These are phyloP conservation scores for Pelargonium citronellum DNA, from an alignment of 441 rosid species.

Conservation along the genomic window DNA sequence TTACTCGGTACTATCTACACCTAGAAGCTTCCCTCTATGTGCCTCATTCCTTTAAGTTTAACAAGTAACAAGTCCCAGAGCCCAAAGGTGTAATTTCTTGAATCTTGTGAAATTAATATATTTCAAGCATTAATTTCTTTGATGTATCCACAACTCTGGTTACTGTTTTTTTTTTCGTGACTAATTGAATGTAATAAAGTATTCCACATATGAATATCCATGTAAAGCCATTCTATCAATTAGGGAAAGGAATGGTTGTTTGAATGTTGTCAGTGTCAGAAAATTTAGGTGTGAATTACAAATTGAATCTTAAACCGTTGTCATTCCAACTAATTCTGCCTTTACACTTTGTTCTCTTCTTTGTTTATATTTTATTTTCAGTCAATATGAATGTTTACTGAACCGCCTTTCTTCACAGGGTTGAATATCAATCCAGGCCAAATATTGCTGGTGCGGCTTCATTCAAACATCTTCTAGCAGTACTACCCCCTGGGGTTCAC, in stretches of 20 bases:
- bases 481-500: slow-evolving; percentile 88
- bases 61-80: neutral
- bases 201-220: neutral
- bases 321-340: too few relatives aligned
- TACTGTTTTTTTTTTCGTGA: neutral
- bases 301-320: neutral
- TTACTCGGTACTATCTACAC: neutral
- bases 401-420: slow-evolving; percentile 52
- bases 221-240: neutral
- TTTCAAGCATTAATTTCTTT: slow-evolving; percentile 3
- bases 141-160: neutral
- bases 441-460: slow-evolving; percentile 61
- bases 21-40: neutral
- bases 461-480: slow-evolving; percentile 67
- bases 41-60: neutral
- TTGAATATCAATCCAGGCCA: slow-evolving; percentile 86
- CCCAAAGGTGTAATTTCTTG: neutral
- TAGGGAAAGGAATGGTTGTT: neutral
- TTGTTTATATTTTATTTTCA: neutral
- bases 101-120: neutral
- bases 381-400: slow-evolving; percentile 15
- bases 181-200: neutral
- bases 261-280: neutral
- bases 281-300: neutral
- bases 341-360: neutral